phyloP scores from a whole-genome alignment of 2,329 filamentous ascomycete species.

The Xylariaceae sp. region DNA sequence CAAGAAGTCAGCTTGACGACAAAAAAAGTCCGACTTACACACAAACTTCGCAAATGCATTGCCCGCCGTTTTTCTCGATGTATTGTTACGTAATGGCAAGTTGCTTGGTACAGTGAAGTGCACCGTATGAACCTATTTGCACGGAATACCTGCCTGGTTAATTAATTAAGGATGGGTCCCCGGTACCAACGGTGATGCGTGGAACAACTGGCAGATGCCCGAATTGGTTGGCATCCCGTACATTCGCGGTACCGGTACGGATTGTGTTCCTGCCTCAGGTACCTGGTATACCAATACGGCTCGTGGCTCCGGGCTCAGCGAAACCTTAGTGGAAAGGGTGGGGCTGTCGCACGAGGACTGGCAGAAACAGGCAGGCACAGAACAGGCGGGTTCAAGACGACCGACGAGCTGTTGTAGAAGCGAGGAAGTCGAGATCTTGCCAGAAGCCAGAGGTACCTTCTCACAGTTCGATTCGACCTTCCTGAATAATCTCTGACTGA shows the following conservation, averaged over 20 bases:
- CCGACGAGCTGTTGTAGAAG: too few species aligned
- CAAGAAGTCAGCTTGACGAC: background rate
- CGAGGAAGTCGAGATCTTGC: too few species aligned
- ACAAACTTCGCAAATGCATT: too few species aligned
- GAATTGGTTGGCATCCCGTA: background rate
- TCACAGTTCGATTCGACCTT: too few species aligned
- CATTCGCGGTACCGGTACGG: background rate
- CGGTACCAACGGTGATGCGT: background rate
- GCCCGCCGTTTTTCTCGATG: background rate
- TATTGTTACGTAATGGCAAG: background rate
- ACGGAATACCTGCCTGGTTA: background rate
- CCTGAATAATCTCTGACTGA: too few species aligned
- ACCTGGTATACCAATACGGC: too few species aligned
- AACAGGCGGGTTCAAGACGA: too few species aligned
- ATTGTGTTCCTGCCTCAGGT: background rate
- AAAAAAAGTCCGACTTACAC: background rate
- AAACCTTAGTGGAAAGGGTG: background rate
- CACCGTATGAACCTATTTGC: too few species aligned
- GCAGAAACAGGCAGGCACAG: background rate
- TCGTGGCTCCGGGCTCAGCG: background rate
- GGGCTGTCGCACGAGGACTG: background rate
- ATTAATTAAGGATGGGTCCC: background rate
- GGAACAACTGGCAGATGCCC: background rate
- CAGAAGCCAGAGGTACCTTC: too few species aligned
- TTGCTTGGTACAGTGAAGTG: too few species aligned